phyloP scores from a whole-genome alignment of 208 protist species.

The Leishmania turanica region DNA sequence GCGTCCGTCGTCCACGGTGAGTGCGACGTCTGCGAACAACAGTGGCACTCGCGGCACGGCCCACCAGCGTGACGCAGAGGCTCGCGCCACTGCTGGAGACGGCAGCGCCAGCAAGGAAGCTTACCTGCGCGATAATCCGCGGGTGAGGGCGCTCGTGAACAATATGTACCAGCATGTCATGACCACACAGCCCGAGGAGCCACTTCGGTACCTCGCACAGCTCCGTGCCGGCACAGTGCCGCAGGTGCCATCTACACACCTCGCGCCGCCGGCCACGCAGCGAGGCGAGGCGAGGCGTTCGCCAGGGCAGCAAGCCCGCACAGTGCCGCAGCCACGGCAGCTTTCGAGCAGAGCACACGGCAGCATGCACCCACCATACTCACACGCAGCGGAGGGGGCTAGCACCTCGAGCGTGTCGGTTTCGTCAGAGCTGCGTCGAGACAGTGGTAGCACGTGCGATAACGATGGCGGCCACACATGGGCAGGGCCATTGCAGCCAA shows the following conservation, averaged over 20 bases:
- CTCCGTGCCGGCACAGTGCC: neutral
- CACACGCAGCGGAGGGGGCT: neutral
- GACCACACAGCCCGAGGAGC: conserved; percentile 48
- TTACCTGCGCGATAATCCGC: conserved; percentile 30
- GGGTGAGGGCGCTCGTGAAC: conserved; percentile 44
- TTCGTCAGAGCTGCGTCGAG: neutral
- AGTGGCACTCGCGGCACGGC: neutral
- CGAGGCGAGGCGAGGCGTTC: neutral
- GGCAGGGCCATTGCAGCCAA: neutral
- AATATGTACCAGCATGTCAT: conserved; percentile 53
- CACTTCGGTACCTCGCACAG: conserved; percentile 29
- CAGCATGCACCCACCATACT: neutral
- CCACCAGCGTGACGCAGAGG: neutral
- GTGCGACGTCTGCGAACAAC: neutral
- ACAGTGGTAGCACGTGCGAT: neutral
- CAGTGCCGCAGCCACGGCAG: conserved; percentile 1
- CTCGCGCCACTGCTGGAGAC: conserved; percentile 8
- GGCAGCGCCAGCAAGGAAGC: neutral
- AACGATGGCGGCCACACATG: neutral
- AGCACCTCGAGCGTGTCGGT: neutral
- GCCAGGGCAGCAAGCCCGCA: neutral
- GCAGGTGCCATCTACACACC: conserved; percentile 1
- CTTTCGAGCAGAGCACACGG: conserved; percentile 7
- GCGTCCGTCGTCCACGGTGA: conserved; percentile 7
- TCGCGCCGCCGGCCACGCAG: neutral